Evolutionary conservation across 1,284 basidiomycete species (phyloP).

Genomic region (Ustilago esculenta): DNA sequence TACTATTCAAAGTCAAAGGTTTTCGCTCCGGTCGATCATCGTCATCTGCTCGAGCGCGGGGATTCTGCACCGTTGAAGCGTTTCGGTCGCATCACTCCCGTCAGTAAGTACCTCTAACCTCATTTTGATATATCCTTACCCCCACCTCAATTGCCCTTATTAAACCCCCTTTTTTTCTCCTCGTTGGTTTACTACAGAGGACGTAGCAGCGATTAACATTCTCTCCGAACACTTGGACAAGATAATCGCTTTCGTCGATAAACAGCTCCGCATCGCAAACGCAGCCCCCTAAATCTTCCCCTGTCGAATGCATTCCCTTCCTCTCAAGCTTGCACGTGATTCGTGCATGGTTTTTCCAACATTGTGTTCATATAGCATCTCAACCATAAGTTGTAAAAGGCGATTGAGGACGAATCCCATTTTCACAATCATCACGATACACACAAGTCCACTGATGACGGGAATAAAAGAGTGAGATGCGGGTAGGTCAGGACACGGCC

Average conservation of each 20-base stretch:
- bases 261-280: slow-evolving; percentile 4
- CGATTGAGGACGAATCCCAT: no score
- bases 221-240: slow-evolving; percentile 12
- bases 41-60: slow-evolving; percentile 19
- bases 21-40: slow-evolving; percentile 32
- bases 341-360: no score
- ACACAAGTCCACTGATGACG: no score
- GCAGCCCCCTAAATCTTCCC: not conserved
- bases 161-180: not conserved
- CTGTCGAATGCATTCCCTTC: not conserved
- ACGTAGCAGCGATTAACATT: slow-evolving; percentile 26
- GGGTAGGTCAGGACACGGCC: no score
- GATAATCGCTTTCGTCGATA: slow-evolving; percentile 27
- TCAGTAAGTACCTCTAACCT: slow-evolving; percentile 26
- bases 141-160: no score
- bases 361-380: no score
- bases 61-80: slow-evolving; percentile 23
- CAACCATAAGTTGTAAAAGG: no score
- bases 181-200: slow-evolving; percentile 4
- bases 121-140: no score
- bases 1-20: slow-evolving; percentile 35
- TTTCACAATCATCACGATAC: no score
- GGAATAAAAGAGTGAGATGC: not conserved
- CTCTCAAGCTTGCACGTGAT: no score
- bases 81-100: slow-evolving; percentile 24